Evolutionary conservation across 148 eudicot genomes (phyloP).

Genomic region (Amaranthus hypochondriacus): DNA sequence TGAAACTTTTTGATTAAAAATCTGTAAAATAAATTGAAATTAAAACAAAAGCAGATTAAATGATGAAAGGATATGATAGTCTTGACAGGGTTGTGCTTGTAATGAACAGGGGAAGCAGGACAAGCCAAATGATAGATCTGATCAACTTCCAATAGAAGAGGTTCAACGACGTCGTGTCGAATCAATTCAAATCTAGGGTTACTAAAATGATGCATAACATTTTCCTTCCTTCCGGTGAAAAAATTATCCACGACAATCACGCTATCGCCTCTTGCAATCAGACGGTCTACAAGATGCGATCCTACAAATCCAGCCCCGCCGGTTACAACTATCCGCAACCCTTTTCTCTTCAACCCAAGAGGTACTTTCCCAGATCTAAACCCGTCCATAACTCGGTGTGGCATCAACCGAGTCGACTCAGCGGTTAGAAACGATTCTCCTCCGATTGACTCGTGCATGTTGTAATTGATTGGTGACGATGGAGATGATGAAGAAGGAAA

Average conservation of each 20-base stretch:
- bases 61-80: constrained; percentile 89
- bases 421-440: constrained; percentile 29
- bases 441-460: constrained; percentile 14
- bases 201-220: constrained; percentile 81
- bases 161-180: constrained; percentile 97
- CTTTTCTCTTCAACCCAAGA: constrained; percentile 67
- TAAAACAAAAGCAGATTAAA: background rate
- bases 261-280: constrained; percentile 77
- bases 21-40: background rate
- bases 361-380: constrained; percentile 74
- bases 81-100: constrained; percentile 94
- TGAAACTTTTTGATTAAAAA: too few relatives aligned
- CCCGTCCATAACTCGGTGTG: constrained; percentile 9
- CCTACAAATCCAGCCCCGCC: constrained; percentile 97
- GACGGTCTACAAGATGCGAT: constrained; percentile 78
- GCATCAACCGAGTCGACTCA: constrained; percentile 25
- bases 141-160: constrained; percentile 76
- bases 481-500: too few relatives aligned
- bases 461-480: background rate
- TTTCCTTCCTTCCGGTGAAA: constrained; percentile 90
- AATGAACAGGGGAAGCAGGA: constrained; percentile 98
- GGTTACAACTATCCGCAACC: constrained; percentile 77
- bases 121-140: constrained; percentile 98
- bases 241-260: constrained; percentile 95
- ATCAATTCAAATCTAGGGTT: constrained; percentile 89